These are phyloP conservation scores for Phialophora tarda DNA, from an alignment of 2,329 filamentous ascomycete species.

Conservation along the genomic window DNA sequence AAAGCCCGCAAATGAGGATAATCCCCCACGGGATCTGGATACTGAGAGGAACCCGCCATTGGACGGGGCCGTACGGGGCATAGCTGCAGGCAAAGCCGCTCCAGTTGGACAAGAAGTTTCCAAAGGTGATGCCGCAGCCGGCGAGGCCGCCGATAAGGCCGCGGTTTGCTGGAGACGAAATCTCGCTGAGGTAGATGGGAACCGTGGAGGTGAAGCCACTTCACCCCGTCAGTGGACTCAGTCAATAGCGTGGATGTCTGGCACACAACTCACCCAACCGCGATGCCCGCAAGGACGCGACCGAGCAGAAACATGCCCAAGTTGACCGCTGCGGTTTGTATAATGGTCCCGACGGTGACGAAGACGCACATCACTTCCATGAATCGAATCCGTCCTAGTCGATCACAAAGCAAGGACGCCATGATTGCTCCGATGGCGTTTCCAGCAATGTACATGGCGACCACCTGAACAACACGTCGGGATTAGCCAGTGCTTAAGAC, in stretches of 20 bases:
- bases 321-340: constrained; percentile 65
- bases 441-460: constrained; percentile 65
- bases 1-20: constrained; percentile 71
- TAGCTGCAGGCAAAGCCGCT: constrained; percentile 75
- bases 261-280: constrained; percentile 72
- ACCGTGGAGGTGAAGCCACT: constrained; percentile 38
- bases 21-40: constrained; percentile 82
- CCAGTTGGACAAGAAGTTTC: constrained; percentile 74
- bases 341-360: constrained; percentile 70
- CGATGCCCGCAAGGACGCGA: constrained; percentile 74
- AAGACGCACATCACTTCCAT: constrained; percentile 64
- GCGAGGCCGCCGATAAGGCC: constrained; percentile 79
- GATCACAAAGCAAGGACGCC: constrained; percentile 62
- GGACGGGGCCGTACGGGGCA: constrained; percentile 64
- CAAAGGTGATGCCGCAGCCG: constrained; percentile 82
- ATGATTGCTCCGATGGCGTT: constrained; percentile 61
- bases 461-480: constrained; percentile 48
- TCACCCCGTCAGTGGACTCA: neutral
- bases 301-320: constrained; percentile 71
- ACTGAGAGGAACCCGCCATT: constrained; percentile 80
- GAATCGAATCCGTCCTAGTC: constrained; percentile 59
- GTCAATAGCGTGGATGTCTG: neutral
- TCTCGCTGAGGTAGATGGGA: constrained; percentile 38
- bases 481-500: neutral
- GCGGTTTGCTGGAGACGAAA: constrained; percentile 66